Evolutionary conservation across 352 stramenopile species (phyloP).

Genomic region (Pilasporangium apinafurcum): DNA sequence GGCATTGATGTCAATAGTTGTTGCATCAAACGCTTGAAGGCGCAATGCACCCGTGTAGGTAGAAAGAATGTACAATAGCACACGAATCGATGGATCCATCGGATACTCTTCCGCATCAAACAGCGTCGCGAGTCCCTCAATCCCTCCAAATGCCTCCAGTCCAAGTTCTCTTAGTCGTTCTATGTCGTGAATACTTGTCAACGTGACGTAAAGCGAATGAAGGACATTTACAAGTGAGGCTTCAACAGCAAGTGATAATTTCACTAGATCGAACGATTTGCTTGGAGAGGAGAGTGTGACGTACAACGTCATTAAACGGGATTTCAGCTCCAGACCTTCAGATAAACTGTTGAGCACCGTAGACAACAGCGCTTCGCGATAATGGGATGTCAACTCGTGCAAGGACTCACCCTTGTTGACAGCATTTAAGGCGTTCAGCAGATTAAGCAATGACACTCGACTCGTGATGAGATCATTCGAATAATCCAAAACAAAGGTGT

Average conservation of each 20-base stretch:
- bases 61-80: constrained; percentile 56
- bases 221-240: constrained; percentile 31
- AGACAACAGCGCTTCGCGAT: constrained; percentile 62
- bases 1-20: constrained; percentile 65
- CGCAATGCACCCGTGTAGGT: constrained; percentile 41
- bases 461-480: constrained; percentile 26
- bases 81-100: constrained; percentile 36
- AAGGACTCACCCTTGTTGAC: constrained; percentile 30
- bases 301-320: constrained; percentile 49
- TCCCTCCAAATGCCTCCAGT: constrained; percentile 51
- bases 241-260: constrained; percentile 43
- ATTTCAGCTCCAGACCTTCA: constrained; percentile 45
- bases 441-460: constrained; percentile 35
- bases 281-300: constrained; percentile 25
- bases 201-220: constrained; percentile 26
- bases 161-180: constrained; percentile 40
- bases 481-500: constrained; percentile 34
- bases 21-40: constrained; percentile 25
- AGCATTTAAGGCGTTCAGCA: constrained; percentile 33
- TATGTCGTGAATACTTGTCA: constrained; percentile 35
- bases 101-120: constrained; percentile 55
- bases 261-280: constrained; percentile 45
- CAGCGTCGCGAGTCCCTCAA: constrained; percentile 47
- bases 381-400: constrained; percentile 37
- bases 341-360: constrained; percentile 45